These are phyloP conservation scores for Fomitopsis pulvina DNA, from an alignment of 768 basidiomycete species.

Conservation along the genomic window DNA sequence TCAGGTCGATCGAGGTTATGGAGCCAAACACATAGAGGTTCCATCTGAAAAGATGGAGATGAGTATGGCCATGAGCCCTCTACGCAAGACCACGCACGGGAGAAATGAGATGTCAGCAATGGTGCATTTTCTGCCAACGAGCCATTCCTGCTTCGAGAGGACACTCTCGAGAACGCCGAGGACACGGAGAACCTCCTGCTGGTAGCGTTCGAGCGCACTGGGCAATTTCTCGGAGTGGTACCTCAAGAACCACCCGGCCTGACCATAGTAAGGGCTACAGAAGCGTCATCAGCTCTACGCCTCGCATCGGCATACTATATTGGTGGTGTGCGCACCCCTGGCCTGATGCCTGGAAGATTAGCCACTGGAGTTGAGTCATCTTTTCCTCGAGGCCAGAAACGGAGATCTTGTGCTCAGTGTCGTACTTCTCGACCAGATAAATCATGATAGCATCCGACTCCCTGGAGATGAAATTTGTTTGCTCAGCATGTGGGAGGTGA, in stretches of 20 bases:
- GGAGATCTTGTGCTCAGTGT: constrained; percentile 27
- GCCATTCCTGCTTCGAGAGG: constrained; percentile 14
- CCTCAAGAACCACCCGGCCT: constrained; percentile 9
- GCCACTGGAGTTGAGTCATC: constrained; percentile 26
- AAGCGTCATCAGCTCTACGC: not conserved
- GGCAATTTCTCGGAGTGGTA: constrained; percentile 12
- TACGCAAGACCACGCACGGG: not conserved
- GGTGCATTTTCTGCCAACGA: constrained; percentile 13
- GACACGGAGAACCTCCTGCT: constrained; percentile 18
- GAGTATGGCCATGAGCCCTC: not conserved
- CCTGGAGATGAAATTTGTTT: not conserved
- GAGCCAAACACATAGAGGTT: constrained; percentile 8
- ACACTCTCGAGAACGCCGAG: constrained; percentile 17
- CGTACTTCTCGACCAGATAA: constrained; percentile 34
- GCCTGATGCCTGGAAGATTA: constrained; percentile 27
- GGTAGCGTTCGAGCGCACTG: constrained; percentile 17
- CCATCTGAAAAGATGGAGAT: constrained; percentile 8
- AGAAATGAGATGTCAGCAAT: constrained; percentile 16
- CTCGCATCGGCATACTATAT: not conserved
- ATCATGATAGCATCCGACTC: constrained; percentile 31
- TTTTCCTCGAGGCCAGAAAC: constrained; percentile 5
- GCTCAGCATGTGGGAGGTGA: not conserved
- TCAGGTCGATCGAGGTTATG: constrained; percentile 2
- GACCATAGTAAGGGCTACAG: constrained; percentile 14
- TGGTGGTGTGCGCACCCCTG: constrained; percentile 7